phyloP scores from a whole-genome alignment of 1,284 basidiomycete genomes.

The Ceratobasidium sp. region DNA sequence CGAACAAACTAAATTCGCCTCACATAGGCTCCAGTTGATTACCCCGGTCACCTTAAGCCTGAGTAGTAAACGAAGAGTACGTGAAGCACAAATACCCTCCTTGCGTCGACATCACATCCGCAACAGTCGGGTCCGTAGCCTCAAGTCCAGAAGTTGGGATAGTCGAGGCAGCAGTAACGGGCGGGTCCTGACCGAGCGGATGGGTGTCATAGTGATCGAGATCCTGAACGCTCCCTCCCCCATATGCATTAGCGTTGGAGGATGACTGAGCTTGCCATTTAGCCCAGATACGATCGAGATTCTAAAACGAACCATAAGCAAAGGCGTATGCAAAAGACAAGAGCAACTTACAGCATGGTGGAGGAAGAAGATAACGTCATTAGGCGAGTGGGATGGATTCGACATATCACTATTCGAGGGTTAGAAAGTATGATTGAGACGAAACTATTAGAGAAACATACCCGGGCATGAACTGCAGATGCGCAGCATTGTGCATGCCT shows the following conservation, averaged over 20 bases:
- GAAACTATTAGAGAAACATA: neutral
- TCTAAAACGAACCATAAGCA: neutral
- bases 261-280: conserved; percentile 35
- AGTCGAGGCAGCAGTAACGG: conserved; percentile 11
- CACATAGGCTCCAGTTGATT: neutral
- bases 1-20: neutral
- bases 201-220: conserved; percentile 36
- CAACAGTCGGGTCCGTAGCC: conserved; percentile 6
- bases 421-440: neutral
- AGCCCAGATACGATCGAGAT: conserved; percentile 46
- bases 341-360: conserved; percentile 22
- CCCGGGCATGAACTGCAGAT: conserved; percentile 31
- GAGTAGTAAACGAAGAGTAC: conserved; percentile 12
- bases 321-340: neutral
- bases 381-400: conserved; percentile 42
- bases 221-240: conserved; percentile 42
- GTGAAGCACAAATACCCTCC: conserved; percentile 45
- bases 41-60: neutral
- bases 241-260: conserved; percentile 31
- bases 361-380: conserved; percentile 37
- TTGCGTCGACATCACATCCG: conserved; percentile 38
- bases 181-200: conserved; percentile 10
- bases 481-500: conserved; percentile 46
- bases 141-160: conserved; percentile 27
- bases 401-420: conserved; percentile 40